Conservation (phyloP, 345 rosid genomes). For the Boechera retrofracta region DNA sequence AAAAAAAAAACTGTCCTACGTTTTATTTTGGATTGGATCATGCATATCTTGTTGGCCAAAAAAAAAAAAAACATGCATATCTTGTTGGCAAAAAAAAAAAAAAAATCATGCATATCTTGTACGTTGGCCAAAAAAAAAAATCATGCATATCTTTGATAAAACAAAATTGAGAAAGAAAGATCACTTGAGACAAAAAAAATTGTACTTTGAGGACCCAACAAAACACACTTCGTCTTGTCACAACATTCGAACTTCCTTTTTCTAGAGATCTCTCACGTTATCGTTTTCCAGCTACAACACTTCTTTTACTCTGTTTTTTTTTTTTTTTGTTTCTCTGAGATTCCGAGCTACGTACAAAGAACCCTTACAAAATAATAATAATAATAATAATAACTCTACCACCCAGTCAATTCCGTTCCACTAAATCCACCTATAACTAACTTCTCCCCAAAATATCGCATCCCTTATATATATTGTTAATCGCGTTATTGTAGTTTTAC, state of each 20-base stretch:
- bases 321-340: background rate
- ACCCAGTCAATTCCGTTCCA: no score
- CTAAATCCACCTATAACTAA: background rate
- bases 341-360: conserved; percentile 22
- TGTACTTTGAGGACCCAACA: conserved; percentile 38
- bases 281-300: conserved; percentile 12
- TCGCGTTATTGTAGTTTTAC: background rate
- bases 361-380: no score
- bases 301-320: background rate
- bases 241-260: conserved; percentile 17
- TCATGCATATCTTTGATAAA: background rate
- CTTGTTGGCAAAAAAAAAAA: no score
- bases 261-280: conserved; percentile 17
- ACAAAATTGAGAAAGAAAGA: conserved; percentile 4
- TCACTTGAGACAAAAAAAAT: no score
- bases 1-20: no score
- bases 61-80: no score
- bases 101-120: no score
- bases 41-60: no score
- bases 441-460: no score
- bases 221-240: conserved; percentile 22
- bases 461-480: background rate
- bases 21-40: no score
- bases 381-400: no score
- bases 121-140: no score